phyloP scores from a whole-genome alignment of 1,284 basidiomycete species.

The Ceratobasidium theobromae region DNA sequence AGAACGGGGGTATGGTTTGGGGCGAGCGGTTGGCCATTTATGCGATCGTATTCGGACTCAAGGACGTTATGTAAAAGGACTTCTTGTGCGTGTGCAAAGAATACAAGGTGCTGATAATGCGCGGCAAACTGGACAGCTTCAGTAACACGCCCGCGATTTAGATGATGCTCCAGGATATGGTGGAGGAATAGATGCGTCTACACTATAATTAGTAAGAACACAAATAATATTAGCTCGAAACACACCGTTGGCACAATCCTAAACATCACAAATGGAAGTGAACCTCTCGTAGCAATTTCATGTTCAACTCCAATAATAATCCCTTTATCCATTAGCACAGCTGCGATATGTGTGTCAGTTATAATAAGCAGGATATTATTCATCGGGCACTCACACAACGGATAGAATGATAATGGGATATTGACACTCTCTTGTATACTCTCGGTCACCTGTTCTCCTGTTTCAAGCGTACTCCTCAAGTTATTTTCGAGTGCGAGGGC shows the following conservation, averaged over 20 bases:
- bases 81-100: conserved; percentile 92
- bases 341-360: conserved; percentile 48
- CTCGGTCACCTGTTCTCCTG: conserved; percentile 49
- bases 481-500: conserved; percentile 81
- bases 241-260: conserved; percentile 86
- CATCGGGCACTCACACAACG: conserved; percentile 69
- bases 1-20: conserved; percentile 53
- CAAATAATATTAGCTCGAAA: not conserved
- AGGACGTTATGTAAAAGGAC: conserved; percentile 91
- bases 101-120: conserved; percentile 86
- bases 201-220: not conserved
- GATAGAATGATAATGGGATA: conserved; percentile 92
- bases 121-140: conserved; percentile 86
- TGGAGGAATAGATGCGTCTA: conserved; percentile 95
- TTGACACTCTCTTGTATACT: conserved; percentile 90
- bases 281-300: conserved; percentile 73
- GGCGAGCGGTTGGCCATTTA: conserved; percentile 40
- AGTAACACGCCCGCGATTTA: conserved; percentile 67
- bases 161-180: conserved; percentile 83
- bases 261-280: conserved; percentile 89
- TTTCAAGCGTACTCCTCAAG: conserved; percentile 40
- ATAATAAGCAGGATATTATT: not conserved
- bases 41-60: conserved; percentile 73
- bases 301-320: conserved; percentile 97
- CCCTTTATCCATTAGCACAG: conserved; percentile 97